Conservation (phyloP, 345 rosid genomes). For the Arabidopsis arenosa region DNA sequence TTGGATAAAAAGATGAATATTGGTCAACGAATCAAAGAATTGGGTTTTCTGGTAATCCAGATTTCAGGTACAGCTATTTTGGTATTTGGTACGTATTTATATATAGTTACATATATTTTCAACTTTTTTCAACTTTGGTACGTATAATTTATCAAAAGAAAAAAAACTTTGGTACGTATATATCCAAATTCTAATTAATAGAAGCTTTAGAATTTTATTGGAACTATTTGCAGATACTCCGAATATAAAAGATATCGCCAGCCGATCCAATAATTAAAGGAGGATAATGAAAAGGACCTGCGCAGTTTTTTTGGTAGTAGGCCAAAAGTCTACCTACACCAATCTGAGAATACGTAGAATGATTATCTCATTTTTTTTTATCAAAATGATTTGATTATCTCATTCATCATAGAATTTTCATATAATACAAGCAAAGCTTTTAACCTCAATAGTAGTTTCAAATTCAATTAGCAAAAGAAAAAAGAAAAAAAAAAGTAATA, state of each 20-base stretch:
- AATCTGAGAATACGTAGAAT: neutral
- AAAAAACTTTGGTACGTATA: conserved; percentile 2
- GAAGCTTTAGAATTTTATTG: neutral
- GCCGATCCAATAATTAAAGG: conserved; percentile 26
- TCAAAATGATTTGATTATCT: neutral
- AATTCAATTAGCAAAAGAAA: neutral
- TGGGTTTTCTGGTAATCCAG: conserved; percentile 30
- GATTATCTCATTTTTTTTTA: too few relatives aligned
- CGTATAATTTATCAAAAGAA: neutral
- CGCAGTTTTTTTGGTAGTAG: conserved; percentile 21
- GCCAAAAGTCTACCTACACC: conserved; percentile 36
- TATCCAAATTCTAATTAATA: neutral
- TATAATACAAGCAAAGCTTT: neutral
- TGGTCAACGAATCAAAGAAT: conserved; percentile 26
- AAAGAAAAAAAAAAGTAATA: neutral
- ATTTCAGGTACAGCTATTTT: conserved; percentile 34
- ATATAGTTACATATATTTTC: neutral
- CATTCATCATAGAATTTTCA: neutral
- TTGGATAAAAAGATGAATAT: conserved; percentile 2
- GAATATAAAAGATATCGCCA: conserved; percentile 40
- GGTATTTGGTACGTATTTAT: conserved; percentile 13
- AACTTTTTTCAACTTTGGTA: conserved; percentile 3
- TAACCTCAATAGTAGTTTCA: neutral
- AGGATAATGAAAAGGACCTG: conserved; percentile 24
- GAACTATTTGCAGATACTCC: conserved; percentile 25